These are phyloP conservation scores for Xylariomycetidae sp. DNA, from an alignment of 2,329 filamentous ascomycete species.

Conservation along the genomic window DNA sequence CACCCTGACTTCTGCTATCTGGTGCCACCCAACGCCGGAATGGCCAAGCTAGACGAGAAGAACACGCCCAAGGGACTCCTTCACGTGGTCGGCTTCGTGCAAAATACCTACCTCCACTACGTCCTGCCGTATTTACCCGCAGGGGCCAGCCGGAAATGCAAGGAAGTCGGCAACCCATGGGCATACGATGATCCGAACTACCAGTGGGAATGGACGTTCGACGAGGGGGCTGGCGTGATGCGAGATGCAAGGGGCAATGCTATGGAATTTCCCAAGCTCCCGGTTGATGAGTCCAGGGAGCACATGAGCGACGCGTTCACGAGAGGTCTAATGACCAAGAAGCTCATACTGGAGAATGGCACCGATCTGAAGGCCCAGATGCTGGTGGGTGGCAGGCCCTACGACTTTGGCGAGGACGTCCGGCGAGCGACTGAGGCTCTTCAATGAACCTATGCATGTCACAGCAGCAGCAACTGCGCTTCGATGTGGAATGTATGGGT, in stretches of 20 bases:
- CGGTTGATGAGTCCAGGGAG: conserved; percentile 2
- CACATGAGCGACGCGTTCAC: conserved; percentile 12
- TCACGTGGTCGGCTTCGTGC: conserved; percentile 23
- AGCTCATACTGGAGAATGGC: conserved; percentile 22
- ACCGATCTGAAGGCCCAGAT: conserved; percentile 18
- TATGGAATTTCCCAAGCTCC: conserved; percentile 18
- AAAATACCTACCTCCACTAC: conserved; percentile 23
- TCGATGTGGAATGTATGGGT: too few species aligned
- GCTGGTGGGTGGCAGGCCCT: conserved; percentile 17
- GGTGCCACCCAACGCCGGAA: conserved; percentile 17
- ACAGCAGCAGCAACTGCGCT: too few species aligned
- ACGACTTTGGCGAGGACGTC: conserved; percentile 24
- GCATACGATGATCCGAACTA: conserved; percentile 21
- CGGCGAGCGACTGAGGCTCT: too few species aligned
- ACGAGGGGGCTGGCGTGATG: conserved; percentile 13
- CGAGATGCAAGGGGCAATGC: conserved; percentile 12
- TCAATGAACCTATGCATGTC: too few species aligned
- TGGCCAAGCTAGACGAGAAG: conserved; percentile 15
- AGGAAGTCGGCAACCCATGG: conserved; percentile 25
- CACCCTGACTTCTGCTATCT: conserved; percentile 20
- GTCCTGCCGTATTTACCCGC: conserved; percentile 23
- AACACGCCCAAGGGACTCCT: conserved; percentile 16
- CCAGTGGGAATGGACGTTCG: conserved; percentile 24
- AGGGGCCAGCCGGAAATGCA: conserved; percentile 23
- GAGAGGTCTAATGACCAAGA: conserved; percentile 20